phyloP scores from a whole-genome alignment of 106 monocot species.

The Dioscorea zingiberensis region DNA sequence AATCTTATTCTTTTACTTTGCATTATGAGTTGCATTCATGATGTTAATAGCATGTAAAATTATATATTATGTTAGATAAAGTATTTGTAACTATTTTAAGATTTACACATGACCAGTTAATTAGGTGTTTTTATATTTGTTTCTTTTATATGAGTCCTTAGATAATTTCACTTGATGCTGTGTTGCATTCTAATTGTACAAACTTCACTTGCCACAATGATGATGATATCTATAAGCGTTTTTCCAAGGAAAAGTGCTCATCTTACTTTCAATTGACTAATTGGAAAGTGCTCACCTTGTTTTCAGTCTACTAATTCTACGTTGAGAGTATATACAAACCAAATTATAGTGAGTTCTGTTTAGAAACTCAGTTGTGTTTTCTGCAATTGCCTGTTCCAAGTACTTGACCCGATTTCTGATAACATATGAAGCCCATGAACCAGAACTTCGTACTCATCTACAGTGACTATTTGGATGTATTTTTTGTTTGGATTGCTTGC shows the following conservation, averaged over 20 bases:
- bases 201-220: neutral
- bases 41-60: no score
- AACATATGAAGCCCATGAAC: constrained; percentile 58
- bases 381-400: constrained; percentile 21
- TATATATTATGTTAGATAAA: no score
- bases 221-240: no score
- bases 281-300: no score
- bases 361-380: neutral
- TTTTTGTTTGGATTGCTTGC: constrained; percentile 39
- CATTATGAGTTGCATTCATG: no score
- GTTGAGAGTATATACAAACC: neutral
- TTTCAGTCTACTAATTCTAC: no score
- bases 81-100: neutral
- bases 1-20: no score
- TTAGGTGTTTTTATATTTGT: no score
- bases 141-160: no score
- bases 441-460: constrained; percentile 63
- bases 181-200: neutral
- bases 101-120: neutral
- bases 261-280: no score
- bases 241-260: no score
- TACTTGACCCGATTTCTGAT: constrained; percentile 43
- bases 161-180: no score
- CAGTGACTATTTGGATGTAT: constrained; percentile 43
- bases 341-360: neutral